Percentiles rank a stretch among this genome's conserved stretches.
Conservation (phyloP, 305 asterid species). For the Coffea humblotiana region DNA sequence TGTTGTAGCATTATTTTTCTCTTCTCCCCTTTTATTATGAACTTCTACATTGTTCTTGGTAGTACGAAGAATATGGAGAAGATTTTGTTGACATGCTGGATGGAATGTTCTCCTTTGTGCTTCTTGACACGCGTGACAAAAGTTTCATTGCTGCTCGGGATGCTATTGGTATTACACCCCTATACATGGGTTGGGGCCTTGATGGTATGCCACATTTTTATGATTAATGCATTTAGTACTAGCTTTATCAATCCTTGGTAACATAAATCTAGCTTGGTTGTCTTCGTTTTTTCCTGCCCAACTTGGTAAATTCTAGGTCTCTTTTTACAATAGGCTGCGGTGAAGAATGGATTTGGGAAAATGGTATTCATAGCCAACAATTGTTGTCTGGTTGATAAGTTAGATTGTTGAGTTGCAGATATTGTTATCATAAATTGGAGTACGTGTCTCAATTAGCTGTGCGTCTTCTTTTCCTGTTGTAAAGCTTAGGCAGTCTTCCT, state of each 20-base stretch:
- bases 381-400: background rate
- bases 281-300: background rate
- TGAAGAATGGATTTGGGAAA: background rate
- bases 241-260: background rate
- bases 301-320: background rate
- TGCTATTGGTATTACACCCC: constrained; percentile 99
- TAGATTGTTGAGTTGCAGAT: background rate
- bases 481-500: background rate
- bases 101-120: constrained; percentile 99
- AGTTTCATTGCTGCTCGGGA: constrained; percentile 99
- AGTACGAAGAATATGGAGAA: constrained; percentile 99
- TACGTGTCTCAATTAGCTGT: background rate
- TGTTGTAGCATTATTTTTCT: constrained; percentile 3
- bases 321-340: background rate
- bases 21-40: constrained; percentile 21
- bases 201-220: constrained; percentile 59
- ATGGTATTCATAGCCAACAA: background rate
- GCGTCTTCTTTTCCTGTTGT: background rate
- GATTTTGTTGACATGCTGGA: constrained; percentile 93
- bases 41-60: constrained; percentile 19
- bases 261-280: background rate
- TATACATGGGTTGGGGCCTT: constrained; percentile 98
- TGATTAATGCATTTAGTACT: background rate
- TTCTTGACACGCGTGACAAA: constrained; percentile 92
- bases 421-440: background rate